These are phyloP conservation scores for Stenocarpella maydis DNA, from an alignment of 2,329 filamentous ascomycete species.

Conservation along the genomic window DNA sequence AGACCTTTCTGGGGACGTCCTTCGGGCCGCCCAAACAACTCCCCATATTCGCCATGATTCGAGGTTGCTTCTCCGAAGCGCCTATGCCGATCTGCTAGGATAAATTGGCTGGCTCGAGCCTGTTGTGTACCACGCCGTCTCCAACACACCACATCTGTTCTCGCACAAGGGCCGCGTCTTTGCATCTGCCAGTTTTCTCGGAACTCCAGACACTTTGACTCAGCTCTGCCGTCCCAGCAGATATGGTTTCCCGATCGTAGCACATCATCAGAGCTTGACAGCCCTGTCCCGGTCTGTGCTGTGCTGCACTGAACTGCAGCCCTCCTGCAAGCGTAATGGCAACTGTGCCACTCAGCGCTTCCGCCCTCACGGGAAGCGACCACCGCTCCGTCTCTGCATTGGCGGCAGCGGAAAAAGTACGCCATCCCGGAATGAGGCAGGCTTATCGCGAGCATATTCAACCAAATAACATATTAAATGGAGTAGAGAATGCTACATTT, in stretches of 20 bases:
- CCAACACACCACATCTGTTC: conserved; percentile 13
- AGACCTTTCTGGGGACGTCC: neutral
- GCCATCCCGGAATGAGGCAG: neutral
- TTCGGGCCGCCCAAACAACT: conserved; percentile 10
- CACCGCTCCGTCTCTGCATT: neutral
- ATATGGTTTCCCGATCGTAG: neutral
- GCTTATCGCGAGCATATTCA: neutral
- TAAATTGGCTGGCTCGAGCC: conserved; percentile 13
- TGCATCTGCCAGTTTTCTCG: neutral
- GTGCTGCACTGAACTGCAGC: neutral
- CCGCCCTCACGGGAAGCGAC: conserved; percentile 25
- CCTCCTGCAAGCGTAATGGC: conserved; percentile 4
- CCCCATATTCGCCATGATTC: neutral
- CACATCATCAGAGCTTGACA: neutral
- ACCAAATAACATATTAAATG: neutral
- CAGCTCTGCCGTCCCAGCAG: conserved; percentile 2
- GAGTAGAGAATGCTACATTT: neutral
- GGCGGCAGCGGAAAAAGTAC: neutral
- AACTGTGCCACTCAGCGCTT: conserved; percentile 29
- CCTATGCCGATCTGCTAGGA: conserved; percentile 22
- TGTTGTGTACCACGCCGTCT: neutral
- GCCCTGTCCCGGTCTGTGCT: neutral
- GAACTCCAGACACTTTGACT: neutral
- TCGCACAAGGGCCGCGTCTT: conserved; percentile 19
- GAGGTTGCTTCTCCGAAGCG: conserved; percentile 19